Percentiles rank a stretch among this genome's conserved stretches.
These are phyloP conservation scores for Aspergillus pseudonomiae DNA, from an alignment of 2,329 filamentous ascomycete species.

Conservation along the genomic window DNA sequence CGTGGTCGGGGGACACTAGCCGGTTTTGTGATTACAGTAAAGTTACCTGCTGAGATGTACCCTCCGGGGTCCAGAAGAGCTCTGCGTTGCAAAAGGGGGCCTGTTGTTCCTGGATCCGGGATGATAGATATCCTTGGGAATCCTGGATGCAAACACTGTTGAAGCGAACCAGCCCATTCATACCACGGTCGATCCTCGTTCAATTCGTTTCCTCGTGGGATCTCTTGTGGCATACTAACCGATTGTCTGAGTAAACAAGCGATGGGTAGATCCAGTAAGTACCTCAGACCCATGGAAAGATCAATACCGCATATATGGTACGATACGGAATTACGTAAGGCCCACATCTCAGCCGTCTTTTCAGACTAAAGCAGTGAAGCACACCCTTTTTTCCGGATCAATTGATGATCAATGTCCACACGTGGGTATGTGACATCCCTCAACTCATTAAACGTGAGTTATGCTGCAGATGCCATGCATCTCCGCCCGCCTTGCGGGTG, in stretches of 20 bases:
- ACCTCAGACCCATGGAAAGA: not conserved
- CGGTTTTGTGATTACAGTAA: conserved; percentile 5
- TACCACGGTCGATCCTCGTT: not conserved
- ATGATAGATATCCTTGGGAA: not conserved
- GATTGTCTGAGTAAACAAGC: not conserved
- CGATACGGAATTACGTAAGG: not conserved
- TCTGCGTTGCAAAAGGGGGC: not conserved
- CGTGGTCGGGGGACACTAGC: not conserved
- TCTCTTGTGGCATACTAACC: not conserved
- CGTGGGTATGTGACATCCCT: conserved; percentile 2
- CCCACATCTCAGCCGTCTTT: not conserved
- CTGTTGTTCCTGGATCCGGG: not conserved
- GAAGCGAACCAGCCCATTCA: not conserved
- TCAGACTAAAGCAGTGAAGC: not conserved
- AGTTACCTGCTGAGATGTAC: not conserved
- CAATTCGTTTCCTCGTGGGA: not conserved
- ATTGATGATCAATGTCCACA: conserved; percentile 4
- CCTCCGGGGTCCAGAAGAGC: not conserved
- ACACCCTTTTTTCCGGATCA: not conserved
- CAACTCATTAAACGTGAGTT: not conserved
- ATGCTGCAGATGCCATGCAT: not conserved
- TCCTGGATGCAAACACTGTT: not conserved
- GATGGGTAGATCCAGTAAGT: not conserved
- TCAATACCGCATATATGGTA: not conserved
- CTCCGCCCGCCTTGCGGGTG: not conserved